phyloP scores from a whole-genome alignment of 2,329 filamentous ascomycete genomes.

The Penicillium thymicola region DNA sequence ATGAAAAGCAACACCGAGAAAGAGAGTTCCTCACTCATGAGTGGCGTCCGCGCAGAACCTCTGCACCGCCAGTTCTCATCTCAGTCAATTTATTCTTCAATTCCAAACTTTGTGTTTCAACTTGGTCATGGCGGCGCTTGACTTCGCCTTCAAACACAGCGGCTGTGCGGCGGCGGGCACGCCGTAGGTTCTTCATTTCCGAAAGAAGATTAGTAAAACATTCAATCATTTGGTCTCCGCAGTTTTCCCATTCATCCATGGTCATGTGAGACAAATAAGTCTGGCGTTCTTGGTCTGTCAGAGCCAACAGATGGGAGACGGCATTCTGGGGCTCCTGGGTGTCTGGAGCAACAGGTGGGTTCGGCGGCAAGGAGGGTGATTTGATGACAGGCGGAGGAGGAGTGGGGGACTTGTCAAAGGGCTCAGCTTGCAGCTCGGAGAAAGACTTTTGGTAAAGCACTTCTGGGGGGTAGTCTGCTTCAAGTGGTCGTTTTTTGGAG shows the following conservation, averaged over 20 bases:
- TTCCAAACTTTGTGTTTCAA: conserved; percentile 49
- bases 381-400: conserved; percentile 25
- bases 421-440: conserved; percentile 48
- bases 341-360: conserved; percentile 18
- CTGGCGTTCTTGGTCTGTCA: conserved; percentile 42
- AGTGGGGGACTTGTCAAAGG: conserved; percentile 47
- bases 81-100: conserved; percentile 50
- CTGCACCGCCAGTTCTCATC: conserved; percentile 55
- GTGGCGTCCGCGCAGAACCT: conserved; percentile 48
- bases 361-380: conserved; percentile 19
- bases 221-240: conserved; percentile 59
- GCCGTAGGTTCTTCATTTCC: conserved; percentile 52
- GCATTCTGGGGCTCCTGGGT: conserved; percentile 32
- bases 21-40: conserved; percentile 15
- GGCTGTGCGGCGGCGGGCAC: conserved; percentile 53
- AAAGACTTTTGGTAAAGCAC: conserved; percentile 48
- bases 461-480: conserved; percentile 49
- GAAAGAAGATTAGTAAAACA: conserved; percentile 52
- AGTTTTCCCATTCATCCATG: conserved; percentile 59
- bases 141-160: conserved; percentile 55
- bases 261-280: conserved; percentile 52
- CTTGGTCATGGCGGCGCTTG: conserved; percentile 50
- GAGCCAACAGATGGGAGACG: conserved; percentile 36
- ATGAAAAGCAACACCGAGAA: not conserved
- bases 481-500: conserved; percentile 32